Base-by-base conservation (phyloP, 2,329 filamentous ascomycete species). In the Didymosphaeria variabile region DNA sequence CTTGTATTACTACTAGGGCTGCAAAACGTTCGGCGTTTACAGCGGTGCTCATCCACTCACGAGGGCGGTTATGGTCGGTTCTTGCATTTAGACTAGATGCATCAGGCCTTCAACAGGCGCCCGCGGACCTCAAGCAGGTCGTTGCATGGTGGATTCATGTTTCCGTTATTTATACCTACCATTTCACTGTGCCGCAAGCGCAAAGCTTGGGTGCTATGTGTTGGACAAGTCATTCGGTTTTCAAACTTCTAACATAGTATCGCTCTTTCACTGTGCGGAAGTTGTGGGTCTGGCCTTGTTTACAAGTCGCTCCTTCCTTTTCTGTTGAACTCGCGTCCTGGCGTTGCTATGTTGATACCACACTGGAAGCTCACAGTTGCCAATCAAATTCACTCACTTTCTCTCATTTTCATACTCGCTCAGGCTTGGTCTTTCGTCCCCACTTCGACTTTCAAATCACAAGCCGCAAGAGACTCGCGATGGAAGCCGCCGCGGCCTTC, bases 1-100 rank as follows among this genome's bases (percentile, higher is more conserved):
- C n/a, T 26, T 55, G 53, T 55, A 55, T 29, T 36, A 55, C 42
- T 38, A 55, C 42, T 38, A 55, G 42, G 42, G 53, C 38, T 32
- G 12, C 40, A 36, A 55, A 46, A 46, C 49, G 38, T 58, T 47
- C 31, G 67, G 64, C 64, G 64, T 70, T 67, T 57, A 46, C 61
- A 46, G 54, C 19, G 60, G 66, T 71, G 72, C 69, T 76, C 72
- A 74, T 74, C 72, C 66, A 76, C 72, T 72, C 63, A 65, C 60
- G 53, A 58, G 65, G 53, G 67, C 59, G 65, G 66, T 68, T 60
- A 55, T 55, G 58, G 36, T 67, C 54, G 55, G 55, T 55, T 67
- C 59, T 29, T 66, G 34, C 36, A 42, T 50, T 63, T 65, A 68
- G 60, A 68, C 38, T 64, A 66, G 63, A 70, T 63, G 67, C 64